phyloP scores from a whole-genome alignment of 2,329 filamentous ascomycete genomes.

The Hortaea sp. region DNA sequence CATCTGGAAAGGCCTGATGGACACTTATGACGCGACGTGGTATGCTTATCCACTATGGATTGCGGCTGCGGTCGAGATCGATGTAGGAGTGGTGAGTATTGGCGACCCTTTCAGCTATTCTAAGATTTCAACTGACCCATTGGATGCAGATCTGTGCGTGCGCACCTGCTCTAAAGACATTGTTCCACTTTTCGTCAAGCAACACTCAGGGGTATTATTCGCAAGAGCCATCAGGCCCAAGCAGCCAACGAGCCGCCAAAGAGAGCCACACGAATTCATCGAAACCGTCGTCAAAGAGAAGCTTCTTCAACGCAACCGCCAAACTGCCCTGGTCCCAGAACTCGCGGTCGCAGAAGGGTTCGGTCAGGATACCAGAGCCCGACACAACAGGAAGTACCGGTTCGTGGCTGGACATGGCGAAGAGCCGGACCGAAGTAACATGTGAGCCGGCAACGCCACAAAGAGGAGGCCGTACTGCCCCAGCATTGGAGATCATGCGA shows the following conservation, averaged over 20 bases:
- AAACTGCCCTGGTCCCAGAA: not conserved
- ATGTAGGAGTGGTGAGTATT: slow-evolving; percentile 11
- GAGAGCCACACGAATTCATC: too few relatives aligned
- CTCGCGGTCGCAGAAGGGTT: not conserved
- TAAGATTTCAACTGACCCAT: too few relatives aligned
- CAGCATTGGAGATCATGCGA: not conserved
- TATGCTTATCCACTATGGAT: slow-evolving; percentile 38
- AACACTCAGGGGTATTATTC: not conserved
- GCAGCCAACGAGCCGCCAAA: not conserved
- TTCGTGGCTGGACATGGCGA: not conserved
- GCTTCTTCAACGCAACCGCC: not conserved
- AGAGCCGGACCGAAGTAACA: not conserved
- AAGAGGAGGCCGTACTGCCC: not conserved
- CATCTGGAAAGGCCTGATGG: slow-evolving; percentile 22
- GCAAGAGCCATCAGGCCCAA: not conserved
- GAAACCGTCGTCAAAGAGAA: not conserved
- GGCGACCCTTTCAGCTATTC: too few relatives aligned
- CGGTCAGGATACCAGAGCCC: not conserved
- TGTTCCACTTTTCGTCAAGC: not conserved
- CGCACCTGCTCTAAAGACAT: slow-evolving; percentile 2
- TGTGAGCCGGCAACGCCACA: not conserved
- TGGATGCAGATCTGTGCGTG: slow-evolving; percentile 1
- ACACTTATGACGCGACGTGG: slow-evolving; percentile 36
- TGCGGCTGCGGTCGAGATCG: slow-evolving; percentile 36
- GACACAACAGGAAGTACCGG: not conserved